Base-by-base conservation (phyloP, 805 yeast genomes). In the Barnettozyma sp. region DNA sequence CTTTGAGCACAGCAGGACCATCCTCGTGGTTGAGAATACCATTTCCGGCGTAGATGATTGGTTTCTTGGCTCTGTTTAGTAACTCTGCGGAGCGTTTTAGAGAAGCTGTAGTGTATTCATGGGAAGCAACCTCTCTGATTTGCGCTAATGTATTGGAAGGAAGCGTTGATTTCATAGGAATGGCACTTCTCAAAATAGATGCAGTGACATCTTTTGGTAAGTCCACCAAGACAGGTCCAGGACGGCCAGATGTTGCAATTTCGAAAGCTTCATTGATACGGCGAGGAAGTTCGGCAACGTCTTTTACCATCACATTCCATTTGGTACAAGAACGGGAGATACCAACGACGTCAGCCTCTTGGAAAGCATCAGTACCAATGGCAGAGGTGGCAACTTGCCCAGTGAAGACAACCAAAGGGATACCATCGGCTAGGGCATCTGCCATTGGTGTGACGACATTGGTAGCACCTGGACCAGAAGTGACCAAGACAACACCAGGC, bases 391-490 rank as follows among this genome's bases (percentile, higher is more conserved):
- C 84, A 24, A 92, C 98, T 72, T 92, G 98, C 40, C 98, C 98
- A 4, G 96, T 76, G 65, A 92, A 92, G 14, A 90, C 97, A 47
- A 92, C 88, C 68, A 92, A 71, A 34, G 98, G 98, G 26, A 87
- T 86, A 66, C 98, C 98, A 62, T 92, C 98, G 48, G 92, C 86
- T 36, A 90, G 68, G 11, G 97, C 98, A 59, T 92, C 98, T 40
- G 95, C 95, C 83, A 92, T 76, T 38, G 98, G 96, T n/a, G 98
- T 92, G 45, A 92, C 79, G 41, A 92, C 96, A 56, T 92, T 92
- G 37, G 98, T 92, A 33, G 97, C 98, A 56, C 97, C 98, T 21
- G 98, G 98, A 35, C 98, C 98, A 1, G 96, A 86, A n/a, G 98
- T 92, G 35, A 92, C 98, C 52, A 92, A 68, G 33, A 92, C 97